Conservation (phyloP, 1,284 basidiomycete genomes). For the Pascua sp. region DNA sequence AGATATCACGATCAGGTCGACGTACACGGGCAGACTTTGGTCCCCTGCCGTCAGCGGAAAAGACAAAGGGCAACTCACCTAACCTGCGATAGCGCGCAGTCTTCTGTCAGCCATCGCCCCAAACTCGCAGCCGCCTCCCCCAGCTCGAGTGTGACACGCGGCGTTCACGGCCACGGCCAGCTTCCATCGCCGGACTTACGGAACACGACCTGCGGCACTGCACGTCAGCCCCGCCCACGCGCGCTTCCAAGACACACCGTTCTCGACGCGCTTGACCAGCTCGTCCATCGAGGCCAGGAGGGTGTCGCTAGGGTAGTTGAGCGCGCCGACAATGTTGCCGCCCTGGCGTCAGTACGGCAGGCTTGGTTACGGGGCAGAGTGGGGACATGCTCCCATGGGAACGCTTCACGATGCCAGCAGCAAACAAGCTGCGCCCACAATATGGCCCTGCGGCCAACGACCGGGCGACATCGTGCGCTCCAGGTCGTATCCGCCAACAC, state of each 20-base stretch:
- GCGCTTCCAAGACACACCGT: constrained; percentile 26
- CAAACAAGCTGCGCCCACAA: too few relatives aligned
- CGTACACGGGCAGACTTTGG: constrained; percentile 47
- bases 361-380: not conserved
- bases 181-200: constrained; percentile 41
- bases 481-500: too few relatives aligned
- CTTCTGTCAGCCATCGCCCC: constrained; percentile 14
- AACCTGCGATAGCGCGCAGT: constrained; percentile 48
- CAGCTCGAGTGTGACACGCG: too few relatives aligned
- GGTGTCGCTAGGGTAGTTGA: constrained; percentile 43
- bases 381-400: not conserved
- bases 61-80: constrained; percentile 24
- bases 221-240: constrained; percentile 1
- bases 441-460: too few relatives aligned
- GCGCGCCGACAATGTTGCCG: constrained; percentile 47
- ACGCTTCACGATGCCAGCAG: not conserved
- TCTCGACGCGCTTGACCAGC: constrained; percentile 35
- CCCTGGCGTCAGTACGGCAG: constrained; percentile 28
- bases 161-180: too few relatives aligned
- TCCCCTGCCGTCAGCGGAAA: constrained; percentile 28
- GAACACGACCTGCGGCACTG: constrained; percentile 47
- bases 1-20: not conserved
- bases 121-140: too few relatives aligned
- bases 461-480: too few relatives aligned
- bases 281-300: constrained; percentile 38